A percentile compares a stretch with the other conserved stretches of the same genome.
Conservation (phyloP, 2,329 filamentous ascomycete genomes). For the Aspergillus nomiae region DNA sequence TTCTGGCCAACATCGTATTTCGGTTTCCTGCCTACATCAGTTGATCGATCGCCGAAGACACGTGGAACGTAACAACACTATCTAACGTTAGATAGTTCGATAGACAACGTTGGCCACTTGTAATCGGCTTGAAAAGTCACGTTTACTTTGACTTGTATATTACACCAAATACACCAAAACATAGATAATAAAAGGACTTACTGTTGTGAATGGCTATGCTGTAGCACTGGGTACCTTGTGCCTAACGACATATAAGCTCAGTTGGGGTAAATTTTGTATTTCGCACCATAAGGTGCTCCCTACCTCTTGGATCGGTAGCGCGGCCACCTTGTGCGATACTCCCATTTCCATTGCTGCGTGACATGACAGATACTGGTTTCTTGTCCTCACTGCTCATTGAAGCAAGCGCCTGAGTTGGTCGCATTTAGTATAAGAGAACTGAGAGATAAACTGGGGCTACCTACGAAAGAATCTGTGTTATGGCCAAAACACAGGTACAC, state of each 20-base stretch:
- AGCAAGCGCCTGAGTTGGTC: slow-evolving; percentile 64
- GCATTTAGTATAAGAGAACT: slow-evolving; percentile 7
- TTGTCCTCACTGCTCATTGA: slow-evolving; percentile 82
- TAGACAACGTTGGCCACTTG: not conserved
- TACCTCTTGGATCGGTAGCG: slow-evolving; percentile 33
- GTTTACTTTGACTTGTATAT: not conserved
- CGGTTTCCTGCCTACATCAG: not conserved
- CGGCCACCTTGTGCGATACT: slow-evolving; percentile 53
- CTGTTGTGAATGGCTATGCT: not conserved
- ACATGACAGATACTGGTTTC: slow-evolving; percentile 83
- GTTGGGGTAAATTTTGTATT: not conserved
- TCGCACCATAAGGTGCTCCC: not conserved
- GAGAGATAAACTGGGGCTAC: slow-evolving; percentile 17
- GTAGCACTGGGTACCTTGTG: not conserved
- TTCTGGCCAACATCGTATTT: not conserved
- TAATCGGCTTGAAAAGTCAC: not conserved
- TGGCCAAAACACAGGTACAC: slow-evolving; percentile 91
- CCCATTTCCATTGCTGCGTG: slow-evolving; percentile 63
- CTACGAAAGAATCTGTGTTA: slow-evolving; percentile 81
- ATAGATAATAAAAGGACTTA: not conserved
- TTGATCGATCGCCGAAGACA: not conserved
- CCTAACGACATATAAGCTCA: not conserved
- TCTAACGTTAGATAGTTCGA: not conserved
- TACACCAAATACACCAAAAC: not conserved
- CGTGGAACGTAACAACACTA: not conserved